Evolutionary conservation across 495 filamentous ascomycete species (phyloP), one percentile per base, ranked within the genome.

Genomic region (Tetracladium marchalianum): DNA sequence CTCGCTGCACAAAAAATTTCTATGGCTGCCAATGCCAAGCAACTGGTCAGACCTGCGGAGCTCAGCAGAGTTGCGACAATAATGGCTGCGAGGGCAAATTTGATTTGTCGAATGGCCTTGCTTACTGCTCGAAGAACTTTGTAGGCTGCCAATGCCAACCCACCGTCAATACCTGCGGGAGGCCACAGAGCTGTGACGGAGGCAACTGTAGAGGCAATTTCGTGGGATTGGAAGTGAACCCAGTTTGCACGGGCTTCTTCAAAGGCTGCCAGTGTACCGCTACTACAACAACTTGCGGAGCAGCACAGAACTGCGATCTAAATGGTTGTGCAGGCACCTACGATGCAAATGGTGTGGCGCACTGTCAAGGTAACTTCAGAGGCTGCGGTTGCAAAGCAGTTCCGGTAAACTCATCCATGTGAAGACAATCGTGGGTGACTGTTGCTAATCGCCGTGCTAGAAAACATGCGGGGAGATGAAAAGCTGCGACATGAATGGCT

Each of bases 331-430:
- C 33, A 13, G 44, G 44, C 33, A 13, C 17, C 1, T 46, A 38
- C 19, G 35, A 38, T 32, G 1, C 11, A 12, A 32, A 27, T 11
- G 18, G 35, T 9, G 13, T 12, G 11, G 33, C 44, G 12, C 34
- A 10, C 24, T 46, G 44, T 32, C 13, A 12, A 10, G 44, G 44
- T 7, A 46, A 46, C 38, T 48, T 48, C 46, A 12, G 12, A 38
- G 36, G 37, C 11, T 41, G 46, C 31, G 37, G 10, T 10, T 48
- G 46, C 34, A 24, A 27, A 11, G 16, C 36, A 27, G 31, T 22
- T 11, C 4, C 34, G n/a, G 34, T 37, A 12, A 45, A 16, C 22
- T 36, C 13, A 45, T 36, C 9, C 35, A 2, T 16, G 16, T 16
- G 2, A 16, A 10, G 12, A 22, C 15, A 16, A n/a, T 41, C 17